Conservation (phyloP, 805 yeast genomes). For the Debaryomyces prosopidis region DNA sequence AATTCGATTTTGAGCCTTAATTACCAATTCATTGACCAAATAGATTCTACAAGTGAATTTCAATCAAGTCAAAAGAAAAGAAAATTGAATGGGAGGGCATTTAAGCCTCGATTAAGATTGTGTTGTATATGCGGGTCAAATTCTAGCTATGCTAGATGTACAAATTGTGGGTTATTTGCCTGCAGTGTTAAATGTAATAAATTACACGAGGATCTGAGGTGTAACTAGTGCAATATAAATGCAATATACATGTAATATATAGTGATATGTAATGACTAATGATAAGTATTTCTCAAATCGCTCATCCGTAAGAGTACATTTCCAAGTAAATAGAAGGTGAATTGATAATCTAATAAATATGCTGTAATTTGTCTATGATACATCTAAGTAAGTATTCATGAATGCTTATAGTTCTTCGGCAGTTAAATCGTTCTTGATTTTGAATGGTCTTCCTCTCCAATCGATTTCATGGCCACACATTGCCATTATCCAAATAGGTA, state of each 20-base stretch:
- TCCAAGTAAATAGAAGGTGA: too few species aligned
- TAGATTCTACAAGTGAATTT: slow-evolving; percentile 16
- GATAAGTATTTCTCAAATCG: too few species aligned
- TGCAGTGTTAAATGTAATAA: slow-evolving; percentile 43
- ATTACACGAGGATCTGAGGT: slow-evolving; percentile 43
- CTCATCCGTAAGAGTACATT: too few species aligned
- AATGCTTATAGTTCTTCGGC: slow-evolving; percentile 59
- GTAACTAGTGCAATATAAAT: slow-evolving; percentile 24
- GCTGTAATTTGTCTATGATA: too few species aligned
- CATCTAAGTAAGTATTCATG: not conserved
- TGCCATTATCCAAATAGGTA: slow-evolving; percentile 83
- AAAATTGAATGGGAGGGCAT: slow-evolving; percentile 10
- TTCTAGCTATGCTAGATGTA: slow-evolving; percentile 40
- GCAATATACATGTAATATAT: too few species aligned
- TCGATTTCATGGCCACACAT: slow-evolving; percentile 75
- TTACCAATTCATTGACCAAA: slow-evolving; percentile 41
- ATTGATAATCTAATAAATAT: too few species aligned
- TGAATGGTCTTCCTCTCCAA: slow-evolving; percentile 78
- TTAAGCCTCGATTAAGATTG: slow-evolving; percentile 34
- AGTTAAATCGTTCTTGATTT: slow-evolving; percentile 68
- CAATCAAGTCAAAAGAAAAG: slow-evolving; percentile 16
- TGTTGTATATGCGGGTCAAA: slow-evolving; percentile 43
- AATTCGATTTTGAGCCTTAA: slow-evolving; percentile 42
- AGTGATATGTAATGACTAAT: too few species aligned
- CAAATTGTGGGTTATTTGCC: slow-evolving; percentile 38